Evolutionary conservation across 78 protist genomes (phyloP).

Genomic region (Pigoraptor vietnamica): DNA sequence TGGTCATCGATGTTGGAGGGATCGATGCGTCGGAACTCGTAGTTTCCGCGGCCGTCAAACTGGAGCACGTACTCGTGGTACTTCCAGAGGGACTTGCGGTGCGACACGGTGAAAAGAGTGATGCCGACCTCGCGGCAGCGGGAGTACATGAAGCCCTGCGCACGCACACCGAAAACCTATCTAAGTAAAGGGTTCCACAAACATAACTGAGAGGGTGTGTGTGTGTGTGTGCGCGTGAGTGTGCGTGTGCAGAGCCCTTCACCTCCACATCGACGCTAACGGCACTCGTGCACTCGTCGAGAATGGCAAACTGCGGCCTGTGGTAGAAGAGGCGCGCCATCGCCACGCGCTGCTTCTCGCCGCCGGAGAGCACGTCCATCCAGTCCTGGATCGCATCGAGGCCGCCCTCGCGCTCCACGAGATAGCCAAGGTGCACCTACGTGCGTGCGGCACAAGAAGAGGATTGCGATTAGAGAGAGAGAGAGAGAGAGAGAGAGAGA

Average conservation of each 20-base stretch:
- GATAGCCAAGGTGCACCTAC: background rate
- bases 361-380: constrained; percentile 57
- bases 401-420: constrained; percentile 20
- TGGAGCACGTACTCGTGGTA: constrained; percentile 40
- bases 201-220: background rate
- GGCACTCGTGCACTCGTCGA: constrained; percentile 72
- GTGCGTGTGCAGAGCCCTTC: background rate
- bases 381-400: constrained; percentile 31
- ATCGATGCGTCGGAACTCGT: constrained; percentile 1
- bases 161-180: background rate
- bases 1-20: background rate
- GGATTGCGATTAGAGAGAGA: too few species aligned
- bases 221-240: background rate
- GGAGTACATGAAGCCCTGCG: constrained; percentile 22
- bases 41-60: constrained; percentile 32
- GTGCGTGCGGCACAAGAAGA: background rate
- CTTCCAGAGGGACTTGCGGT: constrained; percentile 52
- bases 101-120: constrained; percentile 50
- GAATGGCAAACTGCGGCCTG: constrained; percentile 56
- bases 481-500: background rate
- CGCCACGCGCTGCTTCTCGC: constrained; percentile 59
- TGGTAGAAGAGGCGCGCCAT: constrained; percentile 59
- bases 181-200: too few species aligned
- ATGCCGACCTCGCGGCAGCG: constrained; percentile 28
- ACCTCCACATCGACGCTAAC: constrained; percentile 13